Evolutionary conservation across 768 basidiomycete genomes (phyloP), one percentile per base, ranked within the genome.

Genomic region (Lactarius sanguifluus): DNA sequence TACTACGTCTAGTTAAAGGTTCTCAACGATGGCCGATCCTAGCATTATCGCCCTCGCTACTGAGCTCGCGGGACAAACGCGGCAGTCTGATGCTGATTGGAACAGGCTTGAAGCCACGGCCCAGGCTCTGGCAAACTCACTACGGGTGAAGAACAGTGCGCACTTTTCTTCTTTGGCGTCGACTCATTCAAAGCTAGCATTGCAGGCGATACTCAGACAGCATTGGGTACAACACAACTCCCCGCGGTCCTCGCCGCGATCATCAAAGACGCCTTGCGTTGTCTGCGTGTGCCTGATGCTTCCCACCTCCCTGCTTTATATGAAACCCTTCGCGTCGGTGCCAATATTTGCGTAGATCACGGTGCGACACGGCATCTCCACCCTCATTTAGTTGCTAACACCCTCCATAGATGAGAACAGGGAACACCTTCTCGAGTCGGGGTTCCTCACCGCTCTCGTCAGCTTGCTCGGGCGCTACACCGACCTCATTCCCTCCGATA

Each of bases 311-410:
- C 82, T 10, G 82, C 83, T 12, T 79, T 87, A 28, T 84, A 83
- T 66, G 90, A 94, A 73, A 77, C 92, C 36, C 82, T 94, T 62
- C 83, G 92, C 64, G 86, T 92, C 16, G 86, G 86, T 30, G 92
- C 92, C 15, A 94, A 94, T 76, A 76, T 94, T 20, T 92, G 90
- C 75, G 87, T 92, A 77, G 91, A 94, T 73, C 91, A 94, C 71
- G 86, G 91, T 87, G 70, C 67, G 85, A 74, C 28, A 2, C 23
- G 18, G 34, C 45, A 32, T 55, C 45, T 62, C 23, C 59, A 23
- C 57, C 8, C 56, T 25, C 58, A 20, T 62, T 38, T 40, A 57
- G 56, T 47, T 58, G 16, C 38, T 61, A 60, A 65, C 65, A 64
- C 32, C 58, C 58, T 40, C 40, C 47, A 23, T 65, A 94, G 92